Conservation (phyloP, 2,329 filamentous ascomycete species). For the Diplodia mutila region DNA sequence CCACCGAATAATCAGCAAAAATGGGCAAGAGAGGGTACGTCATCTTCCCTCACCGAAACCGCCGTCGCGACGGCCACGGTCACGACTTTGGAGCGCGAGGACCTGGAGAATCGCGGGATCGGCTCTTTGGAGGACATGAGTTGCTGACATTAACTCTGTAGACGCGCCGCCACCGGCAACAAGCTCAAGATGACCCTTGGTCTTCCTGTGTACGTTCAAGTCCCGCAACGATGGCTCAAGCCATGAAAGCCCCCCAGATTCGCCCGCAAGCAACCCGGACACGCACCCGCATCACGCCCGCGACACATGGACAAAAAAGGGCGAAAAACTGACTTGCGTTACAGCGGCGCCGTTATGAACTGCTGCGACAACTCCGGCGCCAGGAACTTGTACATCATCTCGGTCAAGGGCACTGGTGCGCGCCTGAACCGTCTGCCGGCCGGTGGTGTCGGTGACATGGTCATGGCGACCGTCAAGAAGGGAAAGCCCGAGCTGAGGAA, state of each 20-base stretch:
- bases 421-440: conserved; percentile 96
- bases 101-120: background rate
- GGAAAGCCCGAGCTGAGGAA: conserved; percentile 99
- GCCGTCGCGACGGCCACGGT: background rate
- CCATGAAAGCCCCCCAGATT: background rate
- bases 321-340: conserved; percentile 35
- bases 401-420: conserved; percentile 97
- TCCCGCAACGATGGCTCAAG: conserved; percentile 17
- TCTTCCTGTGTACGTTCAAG: conserved; percentile 91
- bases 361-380: conserved; percentile 99
- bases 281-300: conserved; percentile 13
- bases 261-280: conserved; percentile 27
- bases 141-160: conserved; percentile 40
- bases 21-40: conserved; percentile 49
- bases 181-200: conserved; percentile 99
- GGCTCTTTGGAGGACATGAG: conserved; percentile 7
- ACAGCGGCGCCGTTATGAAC: conserved; percentile 98
- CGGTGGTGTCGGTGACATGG: conserved; percentile 99
- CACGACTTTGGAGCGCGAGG: background rate
- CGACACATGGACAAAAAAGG: conserved; percentile 26
- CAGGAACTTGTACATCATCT: conserved; percentile 99
- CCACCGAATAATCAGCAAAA: conserved; percentile 39
- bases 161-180: conserved; percentile 90
- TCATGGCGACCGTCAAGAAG: conserved; percentile 99
- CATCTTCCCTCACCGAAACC: background rate